These are phyloP conservation scores for Acanthamoeba divionensis DNA, from an alignment of 208 protist genomes.

Conservation along the genomic window DNA sequence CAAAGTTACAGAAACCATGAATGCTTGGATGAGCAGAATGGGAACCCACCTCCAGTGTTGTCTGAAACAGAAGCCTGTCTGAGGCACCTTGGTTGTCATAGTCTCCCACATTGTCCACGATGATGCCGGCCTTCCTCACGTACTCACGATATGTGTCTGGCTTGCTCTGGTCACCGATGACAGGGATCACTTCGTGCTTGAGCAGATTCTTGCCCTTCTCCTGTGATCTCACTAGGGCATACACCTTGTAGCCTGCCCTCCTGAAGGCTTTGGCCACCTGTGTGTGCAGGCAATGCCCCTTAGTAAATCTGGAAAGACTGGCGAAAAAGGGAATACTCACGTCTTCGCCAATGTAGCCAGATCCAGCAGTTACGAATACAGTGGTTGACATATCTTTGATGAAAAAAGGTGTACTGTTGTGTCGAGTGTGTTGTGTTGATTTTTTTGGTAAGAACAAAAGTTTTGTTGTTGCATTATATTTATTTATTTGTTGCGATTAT, in stretches of 20 bases:
- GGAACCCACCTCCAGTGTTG: background rate
- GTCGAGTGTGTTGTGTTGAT: too few relatives aligned
- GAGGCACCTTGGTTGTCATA: background rate
- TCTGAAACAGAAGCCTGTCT: background rate
- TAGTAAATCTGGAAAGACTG: too few relatives aligned
- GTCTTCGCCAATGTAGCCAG: constrained; percentile 44
- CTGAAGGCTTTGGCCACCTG: constrained; percentile 50
- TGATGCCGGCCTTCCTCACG: background rate
- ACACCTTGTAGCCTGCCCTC: constrained; percentile 24
- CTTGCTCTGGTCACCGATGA: constrained; percentile 41
- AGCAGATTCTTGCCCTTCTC: background rate
- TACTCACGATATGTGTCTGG: background rate
- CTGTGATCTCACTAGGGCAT: constrained; percentile 1
- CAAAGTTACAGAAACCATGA: too few relatives aligned
- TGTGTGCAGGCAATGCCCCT: too few relatives aligned
- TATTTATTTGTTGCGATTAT: too few relatives aligned
- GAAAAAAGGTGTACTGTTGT: too few relatives aligned
- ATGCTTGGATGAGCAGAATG: too few relatives aligned
- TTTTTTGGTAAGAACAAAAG: too few relatives aligned
- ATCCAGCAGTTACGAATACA: constrained; percentile 38
- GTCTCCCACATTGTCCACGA: background rate
- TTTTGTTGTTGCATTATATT: too few relatives aligned
- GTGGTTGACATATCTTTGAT: constrained; percentile 54
- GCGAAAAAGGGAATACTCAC: too few relatives aligned
- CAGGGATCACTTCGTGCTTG: constrained; percentile 13